phyloP scores from a whole-genome alignment of 1,139 yeast genomes.

The Zygosaccharomyces sapae region DNA sequence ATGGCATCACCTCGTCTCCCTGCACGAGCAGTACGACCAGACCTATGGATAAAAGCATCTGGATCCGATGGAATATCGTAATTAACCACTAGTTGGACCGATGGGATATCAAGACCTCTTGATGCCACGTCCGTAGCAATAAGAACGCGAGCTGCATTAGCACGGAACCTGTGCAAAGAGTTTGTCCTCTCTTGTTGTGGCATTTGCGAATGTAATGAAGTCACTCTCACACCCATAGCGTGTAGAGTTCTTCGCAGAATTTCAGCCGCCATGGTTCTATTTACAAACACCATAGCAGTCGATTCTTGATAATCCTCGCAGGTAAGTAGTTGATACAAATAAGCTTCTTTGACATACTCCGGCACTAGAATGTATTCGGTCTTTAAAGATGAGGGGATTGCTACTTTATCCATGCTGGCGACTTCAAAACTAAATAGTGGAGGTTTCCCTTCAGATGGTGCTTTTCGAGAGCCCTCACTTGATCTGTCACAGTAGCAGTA shows the following conservation, averaged over 20 bases:
- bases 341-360: constrained; percentile 85
- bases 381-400: constrained; percentile 70
- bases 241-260: constrained; percentile 70
- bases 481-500: constrained; percentile 95
- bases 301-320: constrained; percentile 59
- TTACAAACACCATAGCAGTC: constrained; percentile 83
- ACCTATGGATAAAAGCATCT: constrained; percentile 93
- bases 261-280: constrained; percentile 87
- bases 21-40: constrained; percentile 99
- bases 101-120: constrained; percentile 95
- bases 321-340: constrained; percentile 63
- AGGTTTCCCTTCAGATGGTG: constrained; percentile 57
- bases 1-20: constrained; percentile 72
- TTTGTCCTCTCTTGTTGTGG: constrained; percentile 88
- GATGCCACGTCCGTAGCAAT: constrained; percentile 97
- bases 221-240: constrained; percentile 69
- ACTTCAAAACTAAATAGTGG: constrained; percentile 78
- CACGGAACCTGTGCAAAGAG: constrained; percentile 86
- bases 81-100: constrained; percentile 82
- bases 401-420: constrained; percentile 63
- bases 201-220: constrained; percentile 92
- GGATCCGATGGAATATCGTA: constrained; percentile 95
- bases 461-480: constrained; percentile 74
- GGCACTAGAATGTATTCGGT: constrained; percentile 61
- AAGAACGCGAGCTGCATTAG: constrained; percentile 86